Evolutionary conservation across 768 basidiomycete species (phyloP).

Genomic region (Tylopilus subfusipes): DNA sequence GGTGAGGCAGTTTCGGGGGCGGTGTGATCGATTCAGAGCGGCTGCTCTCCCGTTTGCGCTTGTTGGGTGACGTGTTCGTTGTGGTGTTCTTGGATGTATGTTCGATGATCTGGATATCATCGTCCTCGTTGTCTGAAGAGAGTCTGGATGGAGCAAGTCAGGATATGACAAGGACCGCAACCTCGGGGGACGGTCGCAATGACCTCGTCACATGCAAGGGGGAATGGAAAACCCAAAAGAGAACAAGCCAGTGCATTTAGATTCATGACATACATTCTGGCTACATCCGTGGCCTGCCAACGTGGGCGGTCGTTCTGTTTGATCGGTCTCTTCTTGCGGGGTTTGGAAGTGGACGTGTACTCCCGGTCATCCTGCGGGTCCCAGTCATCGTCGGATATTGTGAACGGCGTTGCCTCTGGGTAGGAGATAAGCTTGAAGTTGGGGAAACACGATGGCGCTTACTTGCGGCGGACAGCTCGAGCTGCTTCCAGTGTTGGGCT

Average conservation of each 20-base stretch:
- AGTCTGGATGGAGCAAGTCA: constrained; percentile 26
- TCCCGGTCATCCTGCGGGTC: constrained; percentile 15
- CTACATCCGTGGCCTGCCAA: constrained; percentile 42
- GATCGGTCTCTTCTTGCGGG: constrained; percentile 37
- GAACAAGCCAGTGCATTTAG: neutral
- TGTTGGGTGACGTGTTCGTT: constrained; percentile 29
- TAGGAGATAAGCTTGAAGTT: constrained; percentile 2
- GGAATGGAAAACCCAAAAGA: neutral
- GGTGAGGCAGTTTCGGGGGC: constrained; percentile 56
- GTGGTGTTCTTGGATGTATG: constrained; percentile 20
- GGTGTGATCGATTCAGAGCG: constrained; percentile 75
- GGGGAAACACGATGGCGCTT: constrained; percentile 10
- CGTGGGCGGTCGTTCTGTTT: constrained; percentile 30
- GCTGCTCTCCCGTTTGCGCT: constrained; percentile 48
- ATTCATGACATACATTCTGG: constrained; percentile 38
- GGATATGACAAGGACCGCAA: constrained; percentile 6
- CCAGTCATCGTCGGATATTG: constrained; percentile 21
- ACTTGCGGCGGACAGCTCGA: constrained; percentile 60
- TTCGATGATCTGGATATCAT: constrained; percentile 42
- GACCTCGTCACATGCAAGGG: neutral
- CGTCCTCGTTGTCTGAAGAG: constrained; percentile 45
- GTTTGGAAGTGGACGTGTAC: constrained; percentile 30
- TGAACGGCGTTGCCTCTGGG: constrained; percentile 25
- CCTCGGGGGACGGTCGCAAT: constrained; percentile 12
- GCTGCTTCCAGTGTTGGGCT: constrained; percentile 52